Base-by-base conservation (phyloP, 768 basidiomycete species). In the Aureoboletus auriporus region DNA sequence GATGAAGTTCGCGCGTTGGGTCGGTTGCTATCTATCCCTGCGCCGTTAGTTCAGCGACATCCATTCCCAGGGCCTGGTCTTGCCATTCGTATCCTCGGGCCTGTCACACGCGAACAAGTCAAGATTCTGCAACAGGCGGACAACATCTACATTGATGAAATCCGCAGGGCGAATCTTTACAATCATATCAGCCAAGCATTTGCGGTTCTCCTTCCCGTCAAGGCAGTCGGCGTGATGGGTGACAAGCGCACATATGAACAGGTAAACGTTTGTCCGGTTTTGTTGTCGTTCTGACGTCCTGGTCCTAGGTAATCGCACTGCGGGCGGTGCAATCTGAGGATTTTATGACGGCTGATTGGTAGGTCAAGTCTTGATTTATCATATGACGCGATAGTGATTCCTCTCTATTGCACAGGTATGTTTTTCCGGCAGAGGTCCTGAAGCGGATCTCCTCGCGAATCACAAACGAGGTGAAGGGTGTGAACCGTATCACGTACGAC, bases 321-420 rank as follows among this genome's bases (percentile, higher is more conserved):
- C 82, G 96, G 43, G 96, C 96, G 3, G 95, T 98, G 8, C 86
- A 90, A 64, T 85, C 93, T n/a, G 95, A 97, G 65, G 96, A 99
- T 68, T 99, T 99, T 65, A 99, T 99, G 96, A 99, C 96, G 12
- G 96, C 96, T 31, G 95, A 98, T 66, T 98, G 95, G 95, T 93
- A 62, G 37, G 80, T 60, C 42, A 10, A 20, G 20, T 20, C 9
- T 13, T 38, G 17, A 23, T 23, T 6, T 7, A 10, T 16, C 8
- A 6, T 2, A 16, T 47, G 44, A 42, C 17, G 17, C 47, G 35
- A 16, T 37, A 13, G 35, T 12, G 33, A 20, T 43, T 14, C 33
- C 10, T 40, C 23, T 11, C 20, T 23, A 23, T 13, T 31, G n/a
- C 11, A 16, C 55, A 91, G 89, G 89, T 97, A 89, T 71, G 83